Evolutionary conservation across 1,284 basidiomycete species (phyloP).

Genomic region (Apiotrichum porosum): DNA sequence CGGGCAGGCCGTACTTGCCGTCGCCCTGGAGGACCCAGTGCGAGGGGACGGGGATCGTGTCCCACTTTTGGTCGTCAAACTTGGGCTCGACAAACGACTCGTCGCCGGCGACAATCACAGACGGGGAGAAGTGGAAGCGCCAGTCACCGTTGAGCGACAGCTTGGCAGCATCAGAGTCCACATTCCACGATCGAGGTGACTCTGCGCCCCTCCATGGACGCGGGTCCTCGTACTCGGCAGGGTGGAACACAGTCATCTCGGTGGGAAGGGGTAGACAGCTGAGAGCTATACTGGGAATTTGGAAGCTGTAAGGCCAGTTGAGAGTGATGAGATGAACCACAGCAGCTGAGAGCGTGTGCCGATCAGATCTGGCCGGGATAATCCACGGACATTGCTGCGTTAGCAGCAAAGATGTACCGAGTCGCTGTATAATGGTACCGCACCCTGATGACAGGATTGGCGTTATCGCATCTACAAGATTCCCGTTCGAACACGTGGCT

Average conservation of each 20-base stretch:
- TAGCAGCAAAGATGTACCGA: too few relatives aligned
- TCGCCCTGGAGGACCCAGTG: constrained; percentile 15
- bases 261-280: too few relatives aligned
- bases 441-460: too few relatives aligned
- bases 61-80: constrained; percentile 9
- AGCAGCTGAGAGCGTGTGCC: too few relatives aligned
- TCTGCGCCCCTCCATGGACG: constrained; percentile 3
- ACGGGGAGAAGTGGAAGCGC: constrained; percentile 17
- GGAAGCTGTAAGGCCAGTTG: too few relatives aligned
- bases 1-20: constrained; percentile 9
- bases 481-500: too few relatives aligned
- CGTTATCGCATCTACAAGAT: too few relatives aligned
- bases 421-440: too few relatives aligned
- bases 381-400: too few relatives aligned
- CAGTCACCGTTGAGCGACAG: constrained; percentile 21
- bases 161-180: constrained; percentile 1
- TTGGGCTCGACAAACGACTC: constrained; percentile 5
- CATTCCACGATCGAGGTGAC: constrained; percentile 10
- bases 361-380: too few relatives aligned
- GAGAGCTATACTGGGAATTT: too few relatives aligned
- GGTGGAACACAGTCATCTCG: constrained; percentile 15
- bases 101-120: constrained; percentile 1
- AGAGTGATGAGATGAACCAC: too few relatives aligned
- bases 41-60: constrained; percentile 4
- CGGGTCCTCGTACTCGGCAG: constrained; percentile 9